phyloP scores from a whole-genome alignment of 495 filamentous ascomycete genomes.

The Annulohypoxylon stygium region DNA sequence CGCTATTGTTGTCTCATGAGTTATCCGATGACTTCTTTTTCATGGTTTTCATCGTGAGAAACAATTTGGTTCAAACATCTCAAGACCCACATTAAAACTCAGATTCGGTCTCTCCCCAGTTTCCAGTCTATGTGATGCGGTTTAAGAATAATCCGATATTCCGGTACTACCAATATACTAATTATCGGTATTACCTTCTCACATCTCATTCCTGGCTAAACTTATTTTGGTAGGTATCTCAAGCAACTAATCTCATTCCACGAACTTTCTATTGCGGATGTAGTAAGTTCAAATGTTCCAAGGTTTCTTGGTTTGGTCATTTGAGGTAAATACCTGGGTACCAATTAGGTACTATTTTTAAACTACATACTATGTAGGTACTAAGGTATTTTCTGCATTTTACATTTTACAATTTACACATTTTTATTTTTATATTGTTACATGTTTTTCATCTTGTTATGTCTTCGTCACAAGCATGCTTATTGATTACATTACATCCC shows the following conservation, averaged over 20 bases:
- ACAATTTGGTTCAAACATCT: conserved; percentile 12
- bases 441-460: not conserved
- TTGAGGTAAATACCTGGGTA: not conserved
- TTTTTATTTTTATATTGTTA: conserved; percentile 2
- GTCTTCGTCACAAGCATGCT: conserved; percentile 4
- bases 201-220: not conserved
- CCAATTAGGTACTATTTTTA: not conserved
- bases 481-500: not conserved
- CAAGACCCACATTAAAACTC: not conserved
- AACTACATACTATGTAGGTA: not conserved
- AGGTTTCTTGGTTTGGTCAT: not conserved
- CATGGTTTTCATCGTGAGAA: not conserved
- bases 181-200: not conserved
- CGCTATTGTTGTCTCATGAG: conserved; percentile 6
- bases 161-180: not conserved
- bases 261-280: not conserved
- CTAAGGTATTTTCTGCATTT: not conserved
- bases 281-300: not conserved
- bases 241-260: conserved; percentile 8
- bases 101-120: not conserved
- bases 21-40: conserved; percentile 7
- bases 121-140: conserved; percentile 1
- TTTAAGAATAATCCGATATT: conserved; percentile 40
- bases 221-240: conserved; percentile 1
- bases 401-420: not conserved